These are phyloP conservation scores for Ephemerocybe angulata DNA, from an alignment of 768 basidiomycete species.

Conservation along the genomic window DNA sequence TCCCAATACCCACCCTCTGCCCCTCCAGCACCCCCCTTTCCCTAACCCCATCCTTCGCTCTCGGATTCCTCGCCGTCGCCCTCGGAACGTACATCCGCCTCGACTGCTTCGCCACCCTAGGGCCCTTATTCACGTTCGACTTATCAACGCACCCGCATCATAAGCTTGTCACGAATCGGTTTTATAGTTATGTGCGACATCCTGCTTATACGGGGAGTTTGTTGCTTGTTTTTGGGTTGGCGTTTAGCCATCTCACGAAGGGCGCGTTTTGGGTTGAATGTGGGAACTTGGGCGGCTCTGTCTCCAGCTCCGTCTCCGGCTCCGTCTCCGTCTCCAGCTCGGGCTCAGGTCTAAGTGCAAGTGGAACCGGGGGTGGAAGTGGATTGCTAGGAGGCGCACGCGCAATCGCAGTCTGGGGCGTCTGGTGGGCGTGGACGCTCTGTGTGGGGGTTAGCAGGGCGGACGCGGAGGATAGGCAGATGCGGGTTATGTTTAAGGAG, in stretches of 20 bases:
- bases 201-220: conserved; percentile 55
- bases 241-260: conserved; percentile 41
- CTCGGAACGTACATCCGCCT: conserved; percentile 47
- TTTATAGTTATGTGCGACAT: conserved; percentile 51
- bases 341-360: too few relatives aligned
- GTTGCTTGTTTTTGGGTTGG: conserved; percentile 43
- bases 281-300: conserved; percentile 28
- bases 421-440: conserved; percentile 50
- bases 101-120: conserved; percentile 52
- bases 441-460: conserved; percentile 47
- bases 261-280: conserved; percentile 49
- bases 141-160: conserved; percentile 52
- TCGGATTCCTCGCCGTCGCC: conserved; percentile 35
- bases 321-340: too few relatives aligned
- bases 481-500: conserved; percentile 40
- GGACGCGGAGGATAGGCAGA: conserved; percentile 48
- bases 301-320: too few relatives aligned
- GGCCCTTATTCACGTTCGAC: conserved; percentile 56
- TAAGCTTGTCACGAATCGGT: conserved; percentile 46
- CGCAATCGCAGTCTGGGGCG: conserved; percentile 29
- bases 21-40: conserved; percentile 30
- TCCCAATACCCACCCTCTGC: conserved; percentile 26
- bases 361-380: too few relatives aligned
- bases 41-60: conserved; percentile 22
- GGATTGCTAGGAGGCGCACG: too few relatives aligned